Conservation (phyloP, 2,329 filamentous ascomycete species). For the Clonostachys byssicola region DNA sequence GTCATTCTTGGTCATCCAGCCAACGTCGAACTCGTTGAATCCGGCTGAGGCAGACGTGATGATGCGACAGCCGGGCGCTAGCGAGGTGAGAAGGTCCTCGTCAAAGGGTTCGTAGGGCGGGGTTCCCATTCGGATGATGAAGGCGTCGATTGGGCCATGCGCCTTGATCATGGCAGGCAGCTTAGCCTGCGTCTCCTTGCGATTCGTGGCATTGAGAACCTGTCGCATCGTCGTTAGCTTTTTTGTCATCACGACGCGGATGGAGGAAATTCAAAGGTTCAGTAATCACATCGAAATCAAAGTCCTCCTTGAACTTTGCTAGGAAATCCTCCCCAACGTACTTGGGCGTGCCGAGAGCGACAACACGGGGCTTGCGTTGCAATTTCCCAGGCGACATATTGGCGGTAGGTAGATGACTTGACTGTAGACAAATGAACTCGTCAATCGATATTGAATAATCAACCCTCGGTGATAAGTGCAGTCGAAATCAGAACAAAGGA, state of each 20-base stretch:
- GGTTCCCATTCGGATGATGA: constrained; percentile 44
- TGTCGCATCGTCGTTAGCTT: constrained; percentile 25
- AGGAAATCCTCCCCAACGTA: constrained; percentile 30
- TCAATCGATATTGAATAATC: not conserved
- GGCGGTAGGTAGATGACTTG: constrained; percentile 1
- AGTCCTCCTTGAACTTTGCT: constrained; percentile 23
- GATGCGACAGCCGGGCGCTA: constrained; percentile 33
- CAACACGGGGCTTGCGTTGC: constrained; percentile 27
- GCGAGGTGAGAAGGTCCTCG: constrained; percentile 27
- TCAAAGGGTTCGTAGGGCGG: constrained; percentile 43
- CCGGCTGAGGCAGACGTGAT: constrained; percentile 40
- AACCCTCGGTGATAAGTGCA: constrained; percentile 1
- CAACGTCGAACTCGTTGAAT: constrained; percentile 38
- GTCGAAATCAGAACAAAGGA: not conserved
- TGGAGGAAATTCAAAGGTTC: constrained; percentile 20
- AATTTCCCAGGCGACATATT: constrained; percentile 1
- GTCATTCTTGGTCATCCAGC: constrained; percentile 31
- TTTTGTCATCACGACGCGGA: constrained; percentile 26
- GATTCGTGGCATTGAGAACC: constrained; percentile 11
- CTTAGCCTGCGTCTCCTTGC: not conserved
- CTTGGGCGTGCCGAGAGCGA: constrained; percentile 29
- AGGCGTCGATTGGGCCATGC: constrained; percentile 33
- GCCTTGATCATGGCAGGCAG: not conserved
- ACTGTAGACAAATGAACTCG: not conserved
- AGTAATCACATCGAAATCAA: constrained; percentile 8